Conservation (phyloP, 2,329 filamentous ascomycete species). For the Colletotrichum neosansevieriae region DNA sequence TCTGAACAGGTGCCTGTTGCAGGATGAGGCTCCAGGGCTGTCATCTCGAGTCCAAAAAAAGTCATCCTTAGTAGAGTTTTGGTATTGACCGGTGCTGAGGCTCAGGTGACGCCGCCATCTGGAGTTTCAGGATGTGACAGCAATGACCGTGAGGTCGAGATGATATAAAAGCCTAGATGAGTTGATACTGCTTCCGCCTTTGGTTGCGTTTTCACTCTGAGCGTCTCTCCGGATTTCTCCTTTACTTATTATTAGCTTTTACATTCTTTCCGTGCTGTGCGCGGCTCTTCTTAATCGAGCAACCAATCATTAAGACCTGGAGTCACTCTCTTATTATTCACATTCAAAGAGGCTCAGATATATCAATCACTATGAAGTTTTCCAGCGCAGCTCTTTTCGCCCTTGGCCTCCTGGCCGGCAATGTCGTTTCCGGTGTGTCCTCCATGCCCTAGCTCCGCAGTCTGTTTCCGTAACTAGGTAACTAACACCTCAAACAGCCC, state of each 20-base stretch:
- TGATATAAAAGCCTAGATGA: conserved; percentile 9
- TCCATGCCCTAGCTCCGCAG: no score
- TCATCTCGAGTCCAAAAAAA: conserved; percentile 35
- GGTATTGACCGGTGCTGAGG: neutral
- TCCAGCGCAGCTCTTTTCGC: conserved; percentile 28
- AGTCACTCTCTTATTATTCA: conserved; percentile 23
- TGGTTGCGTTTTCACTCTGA: neutral
- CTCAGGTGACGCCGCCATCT: conserved; percentile 33
- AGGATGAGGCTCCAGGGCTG: conserved; percentile 23
- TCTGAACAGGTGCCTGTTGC: conserved; percentile 32
- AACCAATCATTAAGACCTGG: conserved; percentile 25
- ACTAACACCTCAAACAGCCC: conserved; percentile 16
- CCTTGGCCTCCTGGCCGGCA: conserved; percentile 30
- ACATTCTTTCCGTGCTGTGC: conserved; percentile 37
- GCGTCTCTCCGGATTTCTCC: neutral
- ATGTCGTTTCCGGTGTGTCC: conserved; percentile 29
- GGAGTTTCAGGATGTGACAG: conserved; percentile 38
- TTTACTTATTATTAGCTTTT: conserved; percentile 2
- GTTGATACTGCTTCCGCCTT: accelerated
- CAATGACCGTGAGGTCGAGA: neutral
- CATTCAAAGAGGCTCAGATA: neutral
- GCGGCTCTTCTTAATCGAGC: conserved; percentile 28
- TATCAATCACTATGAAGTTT: conserved; percentile 30
- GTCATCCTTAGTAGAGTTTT: conserved; percentile 13
- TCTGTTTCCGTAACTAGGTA: neutral